These are phyloP conservation scores for Paramyrothecium sp. DNA, from an alignment of 2,329 filamentous ascomycete species.

Conservation along the genomic window DNA sequence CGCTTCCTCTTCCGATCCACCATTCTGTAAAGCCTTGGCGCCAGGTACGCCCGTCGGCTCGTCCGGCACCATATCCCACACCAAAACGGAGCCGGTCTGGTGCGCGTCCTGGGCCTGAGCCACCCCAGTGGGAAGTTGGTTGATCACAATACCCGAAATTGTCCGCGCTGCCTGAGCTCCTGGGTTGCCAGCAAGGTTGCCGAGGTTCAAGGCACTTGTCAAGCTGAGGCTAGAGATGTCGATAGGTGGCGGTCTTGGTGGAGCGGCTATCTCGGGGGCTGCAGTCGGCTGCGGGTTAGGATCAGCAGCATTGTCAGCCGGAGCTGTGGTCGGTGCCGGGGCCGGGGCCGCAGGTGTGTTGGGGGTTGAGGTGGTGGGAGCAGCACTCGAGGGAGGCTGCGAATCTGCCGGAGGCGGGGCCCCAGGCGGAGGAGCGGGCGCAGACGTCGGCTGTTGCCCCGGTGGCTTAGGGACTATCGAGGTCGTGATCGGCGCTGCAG, in stretches of 20 bases:
- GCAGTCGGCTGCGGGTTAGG: conserved; percentile 8
- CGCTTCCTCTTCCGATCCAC: too few species aligned
- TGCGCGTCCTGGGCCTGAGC: too few species aligned
- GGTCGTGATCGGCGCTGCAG: conserved; percentile 2
- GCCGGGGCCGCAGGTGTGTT: not conserved
- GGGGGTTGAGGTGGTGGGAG: conserved; percentile 7
- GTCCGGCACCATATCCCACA: too few species aligned
- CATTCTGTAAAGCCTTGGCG: too few species aligned
- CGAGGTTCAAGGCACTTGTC: conserved; percentile 41
- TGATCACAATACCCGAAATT: too few species aligned
- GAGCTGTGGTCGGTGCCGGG: not conserved
- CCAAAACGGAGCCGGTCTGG: too few species aligned
- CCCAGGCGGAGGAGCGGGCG: not conserved
- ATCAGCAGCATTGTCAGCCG: not conserved
- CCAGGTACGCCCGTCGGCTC: too few species aligned
- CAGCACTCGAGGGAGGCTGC: conserved; percentile 17
- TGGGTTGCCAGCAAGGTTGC: conserved; percentile 29
- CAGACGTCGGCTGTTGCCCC: not conserved
- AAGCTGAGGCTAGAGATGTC: conserved; percentile 39
- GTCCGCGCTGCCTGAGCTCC: not conserved
- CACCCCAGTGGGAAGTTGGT: too few species aligned
- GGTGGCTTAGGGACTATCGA: not conserved
- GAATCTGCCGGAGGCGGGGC: not conserved
- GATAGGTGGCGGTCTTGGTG: conserved; percentile 23
- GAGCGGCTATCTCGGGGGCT: conserved; percentile 10